phyloP scores from a whole-genome alignment of 2,329 filamentous ascomycete genomes.

The Eutypa lata region DNA sequence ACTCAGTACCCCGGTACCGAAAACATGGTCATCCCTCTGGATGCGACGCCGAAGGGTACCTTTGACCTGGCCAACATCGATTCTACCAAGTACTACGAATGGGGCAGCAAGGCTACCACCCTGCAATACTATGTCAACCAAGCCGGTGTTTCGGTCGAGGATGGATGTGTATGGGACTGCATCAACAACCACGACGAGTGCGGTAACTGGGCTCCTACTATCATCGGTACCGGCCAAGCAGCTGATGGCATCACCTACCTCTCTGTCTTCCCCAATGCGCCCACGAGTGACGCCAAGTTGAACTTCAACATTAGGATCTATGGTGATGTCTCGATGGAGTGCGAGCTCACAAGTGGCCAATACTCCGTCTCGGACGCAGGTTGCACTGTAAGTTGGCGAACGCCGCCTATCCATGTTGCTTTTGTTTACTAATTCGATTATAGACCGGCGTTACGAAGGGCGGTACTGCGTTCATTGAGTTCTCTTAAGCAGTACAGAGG shows the following conservation, averaged over 20 bases:
- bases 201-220: conserved; percentile 86
- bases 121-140: conserved; percentile 98
- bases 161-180: conserved; percentile 74
- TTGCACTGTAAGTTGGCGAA: conserved; percentile 72
- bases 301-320: conserved; percentile 76
- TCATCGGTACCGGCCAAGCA: conserved; percentile 76
- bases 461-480: conserved; percentile 41
- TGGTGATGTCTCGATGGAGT: conserved; percentile 59
- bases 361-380: conserved; percentile 61
- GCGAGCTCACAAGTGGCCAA: conserved; percentile 62
- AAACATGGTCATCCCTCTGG: conserved; percentile 76
- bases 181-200: conserved; percentile 46
- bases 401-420: too few relatives aligned
- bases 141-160: conserved; percentile 59
- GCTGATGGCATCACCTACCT: conserved; percentile 67
- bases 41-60: conserved; percentile 56
- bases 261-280: conserved; percentile 80
- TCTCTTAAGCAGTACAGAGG: conserved; percentile 28
- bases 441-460: conserved; percentile 43
- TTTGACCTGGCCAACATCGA: conserved; percentile 73
- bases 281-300: conserved; percentile 67
- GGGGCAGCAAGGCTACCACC: conserved; percentile 71
- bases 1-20: conserved; percentile 96
- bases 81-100: conserved; percentile 70
- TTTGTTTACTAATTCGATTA: conserved; percentile 14